phyloP scores from a whole-genome alignment of 805 yeast genomes.

The Brettanomyces anomalus region DNA sequence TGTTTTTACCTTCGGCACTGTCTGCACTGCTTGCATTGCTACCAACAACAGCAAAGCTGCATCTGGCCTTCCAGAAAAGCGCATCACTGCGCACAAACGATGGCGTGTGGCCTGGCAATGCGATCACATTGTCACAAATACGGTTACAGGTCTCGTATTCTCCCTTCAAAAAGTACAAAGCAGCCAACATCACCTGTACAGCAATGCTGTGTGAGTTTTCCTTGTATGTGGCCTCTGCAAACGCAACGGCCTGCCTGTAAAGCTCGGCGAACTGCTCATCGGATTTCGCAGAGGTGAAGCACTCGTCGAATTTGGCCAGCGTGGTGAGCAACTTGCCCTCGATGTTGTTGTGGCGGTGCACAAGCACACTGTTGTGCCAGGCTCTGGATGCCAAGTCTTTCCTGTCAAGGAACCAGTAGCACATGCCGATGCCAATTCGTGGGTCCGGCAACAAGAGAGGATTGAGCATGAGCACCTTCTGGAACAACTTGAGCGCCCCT shows the following conservation, averaged over 20 bases:
- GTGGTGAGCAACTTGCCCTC: slow-evolving; percentile 60
- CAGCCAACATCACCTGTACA: slow-evolving; percentile 55
- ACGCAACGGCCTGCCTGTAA: slow-evolving; percentile 51
- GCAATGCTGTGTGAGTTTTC: slow-evolving; percentile 45
- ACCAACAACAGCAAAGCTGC: slow-evolving; percentile 45
- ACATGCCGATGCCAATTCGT: slow-evolving; percentile 87
- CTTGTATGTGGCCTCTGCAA: slow-evolving; percentile 32
- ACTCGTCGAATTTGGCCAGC: slow-evolving; percentile 57
- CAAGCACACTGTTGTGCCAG: slow-evolving; percentile 71
- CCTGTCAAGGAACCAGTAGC: slow-evolving; percentile 85
- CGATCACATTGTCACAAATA: slow-evolving; percentile 43
- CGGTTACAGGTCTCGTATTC: slow-evolving; percentile 49
- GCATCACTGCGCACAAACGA: slow-evolving; percentile 48
- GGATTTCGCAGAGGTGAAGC: slow-evolving; percentile 45
- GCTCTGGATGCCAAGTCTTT: slow-evolving; percentile 66
- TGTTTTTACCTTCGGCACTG: slow-evolving; percentile 34
- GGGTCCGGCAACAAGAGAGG: slow-evolving; percentile 86
- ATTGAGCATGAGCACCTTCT: slow-evolving; percentile 65
- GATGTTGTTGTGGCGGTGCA: slow-evolving; percentile 38
- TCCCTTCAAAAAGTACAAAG: slow-evolving; percentile 64
- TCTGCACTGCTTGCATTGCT: too few species aligned
- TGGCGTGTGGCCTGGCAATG: slow-evolving; percentile 27
- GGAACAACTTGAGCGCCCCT: slow-evolving; percentile 73
- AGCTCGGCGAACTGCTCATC: slow-evolving; percentile 52
- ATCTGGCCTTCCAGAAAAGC: slow-evolving; percentile 80